Evolutionary conservation across 2,329 filamentous ascomycete genomes (phyloP).

Genomic region (Hypoxylon sp.): DNA sequence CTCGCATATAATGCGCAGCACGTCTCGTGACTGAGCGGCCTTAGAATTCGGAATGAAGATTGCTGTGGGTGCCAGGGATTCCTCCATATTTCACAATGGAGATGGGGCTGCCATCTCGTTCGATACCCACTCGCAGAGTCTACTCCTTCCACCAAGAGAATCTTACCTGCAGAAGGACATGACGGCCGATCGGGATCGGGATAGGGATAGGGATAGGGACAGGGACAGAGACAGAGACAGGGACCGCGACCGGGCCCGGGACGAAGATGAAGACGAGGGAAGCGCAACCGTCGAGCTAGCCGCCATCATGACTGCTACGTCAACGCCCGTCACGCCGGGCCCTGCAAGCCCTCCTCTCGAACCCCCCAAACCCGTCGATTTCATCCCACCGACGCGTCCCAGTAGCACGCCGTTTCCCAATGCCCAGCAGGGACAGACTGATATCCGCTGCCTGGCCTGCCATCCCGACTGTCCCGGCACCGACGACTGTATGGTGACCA

Average conservation of each 20-base stretch:
- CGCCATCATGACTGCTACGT: constrained; percentile 56
- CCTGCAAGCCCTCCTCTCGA: constrained; percentile 61
- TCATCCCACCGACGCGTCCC: constrained; percentile 60
- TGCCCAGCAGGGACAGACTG: constrained; percentile 57
- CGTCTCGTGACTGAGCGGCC: constrained; percentile 14
- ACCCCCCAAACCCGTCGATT: constrained; percentile 56
- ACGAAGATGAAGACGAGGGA: constrained; percentile 48
- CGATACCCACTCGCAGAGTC: constrained; percentile 37
- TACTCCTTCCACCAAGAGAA: constrained; percentile 39
- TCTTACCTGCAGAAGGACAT: constrained; percentile 41
- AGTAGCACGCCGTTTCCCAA: constrained; percentile 68
- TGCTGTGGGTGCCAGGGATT: constrained; percentile 37
- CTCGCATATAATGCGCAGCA: constrained; percentile 37
- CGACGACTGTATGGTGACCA: constrained; percentile 40
- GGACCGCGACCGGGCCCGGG: constrained; percentile 32
- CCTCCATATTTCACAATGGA: constrained; percentile 37
- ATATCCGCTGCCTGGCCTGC: constrained; percentile 52
- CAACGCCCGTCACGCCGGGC: constrained; percentile 64
- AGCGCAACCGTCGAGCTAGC: constrained; percentile 53
- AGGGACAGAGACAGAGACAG: constrained; percentile 49
- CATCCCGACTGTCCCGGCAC: constrained; percentile 46
- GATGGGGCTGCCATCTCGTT: constrained; percentile 38
- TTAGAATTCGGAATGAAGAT: constrained; percentile 28
- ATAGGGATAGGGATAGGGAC: constrained; percentile 41
- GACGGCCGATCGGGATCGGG: constrained; percentile 28